Evolutionary conservation across 2,329 filamentous ascomycete species (phyloP).

Genomic region (Colletotrichum tanaceti): DNA sequence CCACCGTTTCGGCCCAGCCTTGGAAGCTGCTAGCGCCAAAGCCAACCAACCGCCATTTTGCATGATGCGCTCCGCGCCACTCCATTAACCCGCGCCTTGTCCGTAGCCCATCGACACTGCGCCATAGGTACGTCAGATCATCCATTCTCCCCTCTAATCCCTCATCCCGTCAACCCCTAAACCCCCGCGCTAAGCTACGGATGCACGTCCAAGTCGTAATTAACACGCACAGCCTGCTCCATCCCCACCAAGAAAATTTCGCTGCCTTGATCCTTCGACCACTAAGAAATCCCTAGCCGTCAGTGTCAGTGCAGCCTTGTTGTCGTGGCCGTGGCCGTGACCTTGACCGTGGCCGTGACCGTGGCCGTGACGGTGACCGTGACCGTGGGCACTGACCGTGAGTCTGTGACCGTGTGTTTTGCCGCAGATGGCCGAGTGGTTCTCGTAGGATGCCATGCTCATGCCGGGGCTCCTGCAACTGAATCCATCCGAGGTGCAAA

Average conservation of each 20-base stretch:
- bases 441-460: slow-evolving; percentile 13
- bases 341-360: slow-evolving; percentile 9
- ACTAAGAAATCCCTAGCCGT: not conserved
- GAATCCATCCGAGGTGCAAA: not conserved
- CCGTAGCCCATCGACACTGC: slow-evolving; percentile 21
- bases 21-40: slow-evolving; percentile 13
- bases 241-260: slow-evolving; percentile 25
- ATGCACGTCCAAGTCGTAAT: slow-evolving; percentile 11
- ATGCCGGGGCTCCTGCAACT: slow-evolving; percentile 14
- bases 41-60: slow-evolving; percentile 21
- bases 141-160: slow-evolving; percentile 8
- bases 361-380: slow-evolving; percentile 29
- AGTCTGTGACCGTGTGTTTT: not conserved
- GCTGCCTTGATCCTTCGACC: slow-evolving; percentile 24
- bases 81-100: slow-evolving; percentile 34
- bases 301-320: slow-evolving; percentile 30
- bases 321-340: slow-evolving; percentile 34
- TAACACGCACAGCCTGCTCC: slow-evolving; percentile 13
- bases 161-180: slow-evolving; percentile 2
- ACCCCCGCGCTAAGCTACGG: slow-evolving; percentile 3
- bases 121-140: slow-evolving; percentile 40
- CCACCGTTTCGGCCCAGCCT: slow-evolving; percentile 24
- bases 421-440: not conserved
- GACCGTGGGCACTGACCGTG: not conserved
- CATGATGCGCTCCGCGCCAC: slow-evolving; percentile 31